Evolutionary conservation across 768 basidiomycete genomes (phyloP), one percentile per base, ranked within the genome.

Genomic region (Grammothele lineata): DNA sequence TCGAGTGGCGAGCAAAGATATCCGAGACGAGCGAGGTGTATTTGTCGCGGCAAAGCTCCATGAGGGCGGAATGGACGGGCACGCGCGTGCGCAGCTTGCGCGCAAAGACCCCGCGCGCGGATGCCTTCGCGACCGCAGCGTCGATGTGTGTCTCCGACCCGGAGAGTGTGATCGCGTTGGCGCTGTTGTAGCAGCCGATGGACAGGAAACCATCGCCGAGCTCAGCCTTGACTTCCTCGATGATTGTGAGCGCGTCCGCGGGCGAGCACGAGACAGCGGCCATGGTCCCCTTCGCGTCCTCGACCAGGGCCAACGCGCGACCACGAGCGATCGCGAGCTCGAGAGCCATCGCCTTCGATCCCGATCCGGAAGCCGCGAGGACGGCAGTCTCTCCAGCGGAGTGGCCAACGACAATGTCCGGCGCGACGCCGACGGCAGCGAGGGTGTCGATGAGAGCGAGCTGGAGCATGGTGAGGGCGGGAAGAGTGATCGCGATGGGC

Each of bases 311-410:
- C 59, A 75, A 62, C 3, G 69, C 64, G 23, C 50, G 45, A 15
- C 71, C 71, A 17, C 73, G 69, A 33, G 66, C 67, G 39, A 75
- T 68, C 1, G 73, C 66, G 5, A 76, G 50, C 51, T 75, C 71
- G 25, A 76, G 41, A 3, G 71, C 73, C 65, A 72, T 62, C 0
- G 61, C 63, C 40, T 67, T 66, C 0, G 69, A 54, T 2, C 58
- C 66, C 4, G 75, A 71, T 18, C 73, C 72, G 4, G 70, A 72
- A 0, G 72, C 67, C 44, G 73, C 73, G 10, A 75, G 47, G 17
- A 75, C 40, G 0, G 70, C 69, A 0, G 72, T 71, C 51, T 76
- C 75, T 10, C 75, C 75, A 12, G 73, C 72, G n/a, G 74, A 75
- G 56, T 75, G 73, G 0, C 75, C 75, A 5, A 76, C 39, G 14